A percentile compares a stretch with the other conserved stretches of the same genome.
phyloP scores from a whole-genome alignment of 805 yeast genomes.

The Wickerhamomyces hampshirensis region DNA sequence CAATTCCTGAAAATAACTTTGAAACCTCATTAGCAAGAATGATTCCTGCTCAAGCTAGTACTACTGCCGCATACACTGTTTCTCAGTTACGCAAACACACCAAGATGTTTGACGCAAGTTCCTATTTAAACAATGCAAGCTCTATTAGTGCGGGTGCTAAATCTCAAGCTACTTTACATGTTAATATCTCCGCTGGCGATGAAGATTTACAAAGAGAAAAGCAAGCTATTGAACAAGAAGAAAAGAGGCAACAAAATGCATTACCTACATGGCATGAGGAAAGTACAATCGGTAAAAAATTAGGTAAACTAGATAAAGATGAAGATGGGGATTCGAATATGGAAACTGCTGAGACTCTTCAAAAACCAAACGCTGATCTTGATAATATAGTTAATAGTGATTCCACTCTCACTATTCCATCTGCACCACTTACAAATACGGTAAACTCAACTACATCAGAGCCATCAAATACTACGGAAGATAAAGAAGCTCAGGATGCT shows the following conservation, averaged over 20 bases:
- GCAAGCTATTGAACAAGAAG: constrained; percentile 59
- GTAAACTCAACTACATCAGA: constrained; percentile 10
- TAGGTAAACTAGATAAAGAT: constrained; percentile 52
- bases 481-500: constrained; percentile 22
- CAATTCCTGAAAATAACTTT: constrained; percentile 83
- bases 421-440: background rate
- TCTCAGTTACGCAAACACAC: constrained; percentile 40
- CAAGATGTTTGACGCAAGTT: constrained; percentile 37
- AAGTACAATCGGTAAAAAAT: constrained; percentile 77
- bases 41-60: constrained; percentile 75
- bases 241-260: constrained; percentile 84
- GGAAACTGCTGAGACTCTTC: constrained; percentile 17
- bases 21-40: constrained; percentile 78
- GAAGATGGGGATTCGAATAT: constrained; percentile 40
- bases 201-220: constrained; percentile 66
- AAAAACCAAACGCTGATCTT: constrained; percentile 9
- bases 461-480: constrained; percentile 18
- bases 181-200: constrained; percentile 81
- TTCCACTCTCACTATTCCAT: background rate
- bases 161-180: constrained; percentile 83
- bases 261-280: constrained; percentile 95
- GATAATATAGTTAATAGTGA: constrained; percentile 8
- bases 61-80: constrained; percentile 66
- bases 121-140: constrained; percentile 33
- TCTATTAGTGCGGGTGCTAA: constrained; percentile 52